phyloP scores from a whole-genome alignment of 2,329 filamentous ascomycete genomes.

The Ceratocystis albifundus region DNA sequence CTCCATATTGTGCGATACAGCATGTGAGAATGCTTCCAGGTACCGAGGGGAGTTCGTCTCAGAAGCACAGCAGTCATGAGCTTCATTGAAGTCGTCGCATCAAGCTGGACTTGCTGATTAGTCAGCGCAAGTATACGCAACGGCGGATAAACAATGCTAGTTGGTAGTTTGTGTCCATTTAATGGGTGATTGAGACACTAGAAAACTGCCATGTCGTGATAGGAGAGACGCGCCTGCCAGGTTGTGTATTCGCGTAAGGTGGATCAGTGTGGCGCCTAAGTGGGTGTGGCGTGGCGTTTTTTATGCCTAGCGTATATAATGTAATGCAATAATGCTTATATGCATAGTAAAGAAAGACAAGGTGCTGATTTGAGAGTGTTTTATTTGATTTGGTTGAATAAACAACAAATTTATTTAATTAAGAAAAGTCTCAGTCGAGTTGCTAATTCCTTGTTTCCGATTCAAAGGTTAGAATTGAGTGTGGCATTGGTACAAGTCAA shows the following conservation, averaged over 20 bases:
- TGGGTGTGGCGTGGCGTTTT: constrained; percentile 17
- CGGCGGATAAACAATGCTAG: neutral
- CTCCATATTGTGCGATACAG: constrained; percentile 12
- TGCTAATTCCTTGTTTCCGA: neutral
- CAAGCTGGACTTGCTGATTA: neutral
- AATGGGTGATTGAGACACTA: neutral
- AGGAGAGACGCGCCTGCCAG: neutral
- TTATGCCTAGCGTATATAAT: neutral
- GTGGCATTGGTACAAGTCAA: neutral
- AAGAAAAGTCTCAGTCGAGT: neutral
- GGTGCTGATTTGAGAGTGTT: too few species aligned
- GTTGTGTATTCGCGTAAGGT: neutral
- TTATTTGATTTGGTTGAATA: neutral
- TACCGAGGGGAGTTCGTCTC: neutral
- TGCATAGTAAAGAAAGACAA: too few species aligned
- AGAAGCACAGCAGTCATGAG: neutral
- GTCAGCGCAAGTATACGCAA: neutral
- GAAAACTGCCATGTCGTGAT: neutral
- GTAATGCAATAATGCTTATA: neutral
- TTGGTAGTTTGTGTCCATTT: neutral
- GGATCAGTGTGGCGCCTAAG: neutral
- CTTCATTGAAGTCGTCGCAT: neutral
- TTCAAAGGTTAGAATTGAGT: neutral
- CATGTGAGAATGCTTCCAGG: neutral
- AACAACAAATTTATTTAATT: neutral